Conservation (phyloP, 1,284 basidiomycete genomes). For the Meripilus lineatus region DNA sequence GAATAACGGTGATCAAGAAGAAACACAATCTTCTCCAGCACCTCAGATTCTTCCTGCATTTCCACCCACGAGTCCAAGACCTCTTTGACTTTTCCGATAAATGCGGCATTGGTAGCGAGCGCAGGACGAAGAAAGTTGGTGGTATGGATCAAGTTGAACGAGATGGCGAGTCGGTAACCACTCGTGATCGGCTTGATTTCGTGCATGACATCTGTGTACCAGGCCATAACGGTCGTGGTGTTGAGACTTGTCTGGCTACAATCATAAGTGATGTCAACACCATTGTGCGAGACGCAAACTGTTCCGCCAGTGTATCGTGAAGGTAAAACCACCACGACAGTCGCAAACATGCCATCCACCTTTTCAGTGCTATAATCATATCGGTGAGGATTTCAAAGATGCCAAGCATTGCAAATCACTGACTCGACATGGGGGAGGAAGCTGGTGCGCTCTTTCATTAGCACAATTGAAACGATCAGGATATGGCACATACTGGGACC, state of each 20-base stretch:
- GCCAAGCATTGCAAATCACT: background rate
- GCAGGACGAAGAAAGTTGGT: slow-evolving; percentile 11
- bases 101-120: background rate
- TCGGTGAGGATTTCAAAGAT: background rate
- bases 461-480: background rate
- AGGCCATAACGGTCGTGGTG: slow-evolving; percentile 34
- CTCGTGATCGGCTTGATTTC: slow-evolving; percentile 39
- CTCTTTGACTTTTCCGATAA: background rate
- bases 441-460: slow-evolving; percentile 11
- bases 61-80: slow-evolving; percentile 4
- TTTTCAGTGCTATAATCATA: slow-evolving; percentile 24
- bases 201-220: slow-evolving; percentile 45
- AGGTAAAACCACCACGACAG: slow-evolving; percentile 38
- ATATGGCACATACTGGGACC: slow-evolving; percentile 35
- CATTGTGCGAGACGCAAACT: slow-evolving; percentile 33
- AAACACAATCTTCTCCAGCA: slow-evolving; percentile 11
- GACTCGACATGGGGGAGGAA: slow-evolving; percentile 30
- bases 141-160: slow-evolving; percentile 38
- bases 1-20: slow-evolving; percentile 14
- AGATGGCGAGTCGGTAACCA: slow-evolving; percentile 39
- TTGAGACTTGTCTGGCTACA: slow-evolving; percentile 22
- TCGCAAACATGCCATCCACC: slow-evolving; percentile 38
- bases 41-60: background rate
- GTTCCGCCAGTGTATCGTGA: slow-evolving; percentile 37
- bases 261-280: slow-evolving; percentile 27